These are phyloP conservation scores for Gossypium longicalyx DNA, from an alignment of 345 rosid genomes.

Conservation along the genomic window DNA sequence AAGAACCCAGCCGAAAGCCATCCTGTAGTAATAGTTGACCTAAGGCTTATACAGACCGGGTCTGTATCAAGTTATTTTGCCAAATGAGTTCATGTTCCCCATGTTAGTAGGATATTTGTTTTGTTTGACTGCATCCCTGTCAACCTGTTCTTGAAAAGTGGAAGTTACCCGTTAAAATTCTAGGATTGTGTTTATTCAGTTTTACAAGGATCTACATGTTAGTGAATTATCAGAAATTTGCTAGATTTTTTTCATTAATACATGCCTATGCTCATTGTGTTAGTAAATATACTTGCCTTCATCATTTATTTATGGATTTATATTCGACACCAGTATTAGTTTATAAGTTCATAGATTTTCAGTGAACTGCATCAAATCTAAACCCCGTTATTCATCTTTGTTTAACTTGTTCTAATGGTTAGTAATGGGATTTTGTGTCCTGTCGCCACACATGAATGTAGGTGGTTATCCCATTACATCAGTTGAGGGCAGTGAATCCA, in stretches of 20 bases:
- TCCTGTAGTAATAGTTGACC: not conserved
- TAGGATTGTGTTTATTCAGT: not conserved
- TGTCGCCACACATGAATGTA: slow-evolving; percentile 8
- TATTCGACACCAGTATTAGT: not conserved
- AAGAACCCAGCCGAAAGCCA: not conserved
- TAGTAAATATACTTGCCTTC: not conserved
- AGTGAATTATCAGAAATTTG: not conserved
- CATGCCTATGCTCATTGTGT: not conserved
- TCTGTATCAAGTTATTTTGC: not conserved
- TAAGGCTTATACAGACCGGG: not conserved
- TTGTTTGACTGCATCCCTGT: not conserved
- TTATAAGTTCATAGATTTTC: no score
- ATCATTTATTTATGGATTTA: not conserved
- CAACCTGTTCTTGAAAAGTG: not conserved
- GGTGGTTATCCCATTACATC: slow-evolving; percentile 71
- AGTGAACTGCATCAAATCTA: not conserved
- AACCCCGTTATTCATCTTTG: not conserved
- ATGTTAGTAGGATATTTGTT: not conserved
- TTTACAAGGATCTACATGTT: not conserved
- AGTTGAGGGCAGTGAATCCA: slow-evolving; percentile 12
- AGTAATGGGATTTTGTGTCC: not conserved
- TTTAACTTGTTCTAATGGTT: not conserved
- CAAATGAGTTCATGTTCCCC: not conserved
- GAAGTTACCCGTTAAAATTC: not conserved
- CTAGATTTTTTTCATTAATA: not conserved